Evolutionary conservation across 345 rosid genomes (phyloP).

Genomic region (Schrenkiella parvula): DNA sequence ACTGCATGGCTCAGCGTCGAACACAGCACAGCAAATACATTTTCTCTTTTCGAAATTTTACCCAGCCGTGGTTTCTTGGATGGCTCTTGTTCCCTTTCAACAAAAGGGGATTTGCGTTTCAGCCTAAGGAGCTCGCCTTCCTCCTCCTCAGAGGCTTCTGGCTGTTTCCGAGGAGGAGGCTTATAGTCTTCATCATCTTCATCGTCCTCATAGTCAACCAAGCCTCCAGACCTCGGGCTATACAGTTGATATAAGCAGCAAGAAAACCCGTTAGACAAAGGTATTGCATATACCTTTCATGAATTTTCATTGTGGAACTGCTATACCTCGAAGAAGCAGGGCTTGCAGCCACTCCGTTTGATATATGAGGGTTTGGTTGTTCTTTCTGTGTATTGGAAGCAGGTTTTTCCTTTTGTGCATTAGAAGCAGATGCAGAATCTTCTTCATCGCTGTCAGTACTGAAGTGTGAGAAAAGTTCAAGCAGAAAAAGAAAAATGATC

Average conservation of each 20-base stretch:
- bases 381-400: conserved; percentile 47
- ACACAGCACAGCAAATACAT: conserved; percentile 74
- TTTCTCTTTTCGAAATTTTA: conserved; percentile 53
- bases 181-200: conserved; percentile 91
- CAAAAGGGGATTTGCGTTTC: conserved; percentile 61
- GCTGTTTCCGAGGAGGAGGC: conserved; percentile 83
- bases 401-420: conserved; percentile 44
- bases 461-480: conserved; percentile 15
- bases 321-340: conserved; percentile 58
- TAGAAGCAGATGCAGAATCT: conserved; percentile 78
- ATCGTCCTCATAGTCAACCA: conserved; percentile 98
- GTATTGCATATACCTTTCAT: not conserved
- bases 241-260: not conserved
- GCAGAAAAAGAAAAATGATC: not conserved
- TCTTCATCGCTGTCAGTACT: conserved; percentile 78
- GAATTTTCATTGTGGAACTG: not conserved
- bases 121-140: conserved; percentile 55
- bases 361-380: conserved; percentile 44
- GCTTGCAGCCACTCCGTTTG: conserved; percentile 72
- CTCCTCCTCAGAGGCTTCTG: conserved; percentile 59
- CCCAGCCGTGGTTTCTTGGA: conserved; percentile 59
- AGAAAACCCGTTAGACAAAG: not conserved
- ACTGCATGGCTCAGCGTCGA: conserved; percentile 85
- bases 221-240: conserved; percentile 72
- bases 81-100: conserved; percentile 60